Base-by-base conservation (phyloP, 192 early-diverging fungal species). In the Coemansia sp. region DNA sequence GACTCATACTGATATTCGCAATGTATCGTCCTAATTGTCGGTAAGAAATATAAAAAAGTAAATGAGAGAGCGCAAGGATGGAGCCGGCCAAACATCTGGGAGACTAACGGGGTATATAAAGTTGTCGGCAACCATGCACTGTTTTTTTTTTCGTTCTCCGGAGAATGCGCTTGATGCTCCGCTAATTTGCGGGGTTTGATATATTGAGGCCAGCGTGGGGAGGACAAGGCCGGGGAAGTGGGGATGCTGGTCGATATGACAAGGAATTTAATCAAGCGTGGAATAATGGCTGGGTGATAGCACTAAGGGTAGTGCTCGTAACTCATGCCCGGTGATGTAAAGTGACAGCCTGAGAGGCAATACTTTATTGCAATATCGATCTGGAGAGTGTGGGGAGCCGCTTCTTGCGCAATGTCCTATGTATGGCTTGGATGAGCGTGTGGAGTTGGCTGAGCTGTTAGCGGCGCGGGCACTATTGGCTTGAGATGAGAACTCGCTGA, bases 1-100 rank as follows among this genome's bases (percentile, higher is more conserved):
- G 27, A 10, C 47, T 71, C 69, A 71, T 71, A n/a, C 53, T 41
- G 57, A 60, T 60, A 33, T 60, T 60, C 33, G 31, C 31, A 18
- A 34, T 60, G 24, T 4, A 3, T 15, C 31, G 55, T 33, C 27
- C 55, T 57, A 31, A 16, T 57, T 57, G 18, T 52, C 49, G 49
- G 49, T 52, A 52, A 22, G 55, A 31, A 36, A 18, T 18, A 60
- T 31, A 33, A 24, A 24, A 36, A 9, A 36, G 57, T 9, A 36
- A 60, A 18, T 33, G 57, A 34, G 57, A 60, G 13, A n/a, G 57
- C 57, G 33, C 57, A 60, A 60, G 57, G 18, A 33, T 52, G n/a
- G 49, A 10, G 49, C 49, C 49, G 49, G 49, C 49, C 49, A 52
- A 52, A 52, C 49, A 52, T 52, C 49, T 10, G 49, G 49, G 20